These are phyloP conservation scores for Rhinocladiella similis DNA, from an alignment of 2,329 filamentous ascomycete genomes.

Conservation along the genomic window DNA sequence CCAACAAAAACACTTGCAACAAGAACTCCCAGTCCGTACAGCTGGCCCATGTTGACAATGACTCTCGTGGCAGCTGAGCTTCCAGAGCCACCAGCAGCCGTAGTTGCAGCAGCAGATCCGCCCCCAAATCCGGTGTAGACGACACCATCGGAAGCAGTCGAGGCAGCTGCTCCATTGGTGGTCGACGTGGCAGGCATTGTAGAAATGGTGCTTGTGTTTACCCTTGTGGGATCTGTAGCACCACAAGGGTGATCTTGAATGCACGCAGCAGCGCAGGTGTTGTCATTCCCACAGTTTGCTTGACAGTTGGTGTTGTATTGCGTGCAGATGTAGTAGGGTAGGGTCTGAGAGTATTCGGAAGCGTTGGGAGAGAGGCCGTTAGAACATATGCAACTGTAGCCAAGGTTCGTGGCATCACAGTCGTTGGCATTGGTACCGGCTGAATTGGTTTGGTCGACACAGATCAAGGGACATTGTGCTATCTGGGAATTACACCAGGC, in stretches of 20 bases:
- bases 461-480: slow-evolving; percentile 46
- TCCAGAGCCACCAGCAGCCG: slow-evolving; percentile 20
- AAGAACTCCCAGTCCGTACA: slow-evolving; percentile 58
- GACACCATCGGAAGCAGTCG: slow-evolving; percentile 34
- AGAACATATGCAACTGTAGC: slow-evolving; percentile 58
- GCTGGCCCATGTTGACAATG: slow-evolving; percentile 54
- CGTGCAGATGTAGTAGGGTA: slow-evolving; percentile 63
- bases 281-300: slow-evolving; percentile 47
- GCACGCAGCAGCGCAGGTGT: slow-evolving; percentile 53
- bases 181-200: slow-evolving; percentile 37
- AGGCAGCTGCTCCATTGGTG: slow-evolving; percentile 34
- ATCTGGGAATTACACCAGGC: slow-evolving; percentile 46
- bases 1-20: slow-evolving; percentile 58
- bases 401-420: slow-evolving; percentile 49
- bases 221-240: slow-evolving; percentile 56
- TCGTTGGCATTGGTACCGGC: slow-evolving; percentile 38
- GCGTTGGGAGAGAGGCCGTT: slow-evolving; percentile 57
- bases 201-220: slow-evolving; percentile 52
- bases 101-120: slow-evolving; percentile 33
- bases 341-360: slow-evolving; percentile 62
- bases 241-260: slow-evolving; percentile 59
- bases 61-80: slow-evolving; percentile 35
- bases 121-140: slow-evolving; percentile 49
- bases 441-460: slow-evolving; percentile 41
- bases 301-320: slow-evolving; percentile 59